Evolutionary conservation across 2,329 filamentous ascomycete species (phyloP), one percentile per base, ranked within the genome.

Genomic region (Neonectria sp.): DNA sequence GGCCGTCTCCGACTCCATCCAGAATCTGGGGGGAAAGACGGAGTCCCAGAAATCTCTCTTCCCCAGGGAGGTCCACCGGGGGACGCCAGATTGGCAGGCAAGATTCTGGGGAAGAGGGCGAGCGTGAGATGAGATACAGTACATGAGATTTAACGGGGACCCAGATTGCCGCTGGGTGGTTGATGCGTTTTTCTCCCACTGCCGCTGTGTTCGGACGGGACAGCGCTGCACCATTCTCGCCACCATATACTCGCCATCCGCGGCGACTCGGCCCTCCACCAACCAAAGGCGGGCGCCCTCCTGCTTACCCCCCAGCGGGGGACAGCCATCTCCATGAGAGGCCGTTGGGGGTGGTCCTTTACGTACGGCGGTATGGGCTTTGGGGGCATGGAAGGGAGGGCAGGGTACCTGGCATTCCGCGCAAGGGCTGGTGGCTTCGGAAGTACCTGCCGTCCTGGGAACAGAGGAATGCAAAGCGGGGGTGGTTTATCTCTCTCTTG

Each of bases 301-400:
- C n/a, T 53, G 43, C 52, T 60, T 65, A 65, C 63, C 63, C 62
- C 63, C 63, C 57, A 65, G 63, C 63, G 63, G 63, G 62, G 63
- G 63, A 7, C 25, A 49, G 7, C 29, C n/a, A 46, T 11, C 40
- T 21, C 40, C 40, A 43, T 46, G 29, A 45, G 27, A 31, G 24
- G 49, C 55, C 37, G 59, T 53, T 53, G 21, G 51, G 58, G 58
- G 49, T 13, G 25, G 40, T 35, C 24, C 56, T n/a, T 35, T 59
- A 46, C 45, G 45, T 46, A 27, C 31, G 21, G 21, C 21, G 21
- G 21, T 21, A 21, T 35, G 31, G 56, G 48, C 31, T 51, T 59
- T 17, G 37, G 37, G 37, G 37, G 37, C 3, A 17, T 17, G 6
- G 17, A 6, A 17, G 37, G 15, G 37, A n/a, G 37, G 37, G 4